Evolutionary conservation across 2,329 filamentous ascomycete species (phyloP).

Genomic region (Coleophoma cylindrospora): DNA sequence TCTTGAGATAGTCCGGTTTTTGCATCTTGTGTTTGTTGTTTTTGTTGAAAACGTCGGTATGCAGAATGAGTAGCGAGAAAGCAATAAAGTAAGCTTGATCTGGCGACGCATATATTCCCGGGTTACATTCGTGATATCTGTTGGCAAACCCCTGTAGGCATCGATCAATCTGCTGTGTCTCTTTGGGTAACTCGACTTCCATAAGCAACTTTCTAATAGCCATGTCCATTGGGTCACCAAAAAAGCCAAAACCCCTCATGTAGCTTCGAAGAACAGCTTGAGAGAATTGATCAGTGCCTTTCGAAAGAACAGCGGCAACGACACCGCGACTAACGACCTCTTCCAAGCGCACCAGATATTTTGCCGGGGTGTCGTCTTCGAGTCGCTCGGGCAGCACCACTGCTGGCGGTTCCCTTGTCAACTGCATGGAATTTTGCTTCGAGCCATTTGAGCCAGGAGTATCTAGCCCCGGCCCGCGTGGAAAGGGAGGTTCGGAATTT

Average conservation of each 20-base stretch:
- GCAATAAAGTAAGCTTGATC: conserved; percentile 98
- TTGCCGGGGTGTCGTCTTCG: conserved; percentile 85
- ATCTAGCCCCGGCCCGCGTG: conserved; percentile 61
- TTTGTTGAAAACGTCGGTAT: conserved; percentile 99
- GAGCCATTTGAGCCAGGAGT: conserved; percentile 68
- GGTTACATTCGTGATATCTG: conserved; percentile 96
- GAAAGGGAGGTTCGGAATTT: conserved; percentile 66
- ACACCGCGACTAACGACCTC: conserved; percentile 73
- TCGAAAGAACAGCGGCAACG: conserved; percentile 81
- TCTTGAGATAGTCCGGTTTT: conserved; percentile 90
- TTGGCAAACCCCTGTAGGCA: conserved; percentile 93
- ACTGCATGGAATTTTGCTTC: conserved; percentile 78
- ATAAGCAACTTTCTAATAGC: conserved; percentile 91
- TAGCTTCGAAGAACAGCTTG: conserved; percentile 84
- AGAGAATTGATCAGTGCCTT: conserved; percentile 79
- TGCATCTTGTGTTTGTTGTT: conserved; percentile 99
- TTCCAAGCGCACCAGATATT: conserved; percentile 81
- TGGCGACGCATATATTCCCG: conserved; percentile 83
- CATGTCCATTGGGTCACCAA: conserved; percentile 97
- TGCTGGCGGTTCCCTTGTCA: conserved; percentile 60
- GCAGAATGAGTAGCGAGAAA: conserved; percentile 91
- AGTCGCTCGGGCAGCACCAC: conserved; percentile 70
- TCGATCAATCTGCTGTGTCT: conserved; percentile 96
- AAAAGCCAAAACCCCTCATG: conserved; percentile 92
- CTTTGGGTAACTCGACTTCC: conserved; percentile 92